These are phyloP conservation scores for Penicillium sp. DNA, from an alignment of 2,329 filamentous ascomycete species.

Conservation along the genomic window DNA sequence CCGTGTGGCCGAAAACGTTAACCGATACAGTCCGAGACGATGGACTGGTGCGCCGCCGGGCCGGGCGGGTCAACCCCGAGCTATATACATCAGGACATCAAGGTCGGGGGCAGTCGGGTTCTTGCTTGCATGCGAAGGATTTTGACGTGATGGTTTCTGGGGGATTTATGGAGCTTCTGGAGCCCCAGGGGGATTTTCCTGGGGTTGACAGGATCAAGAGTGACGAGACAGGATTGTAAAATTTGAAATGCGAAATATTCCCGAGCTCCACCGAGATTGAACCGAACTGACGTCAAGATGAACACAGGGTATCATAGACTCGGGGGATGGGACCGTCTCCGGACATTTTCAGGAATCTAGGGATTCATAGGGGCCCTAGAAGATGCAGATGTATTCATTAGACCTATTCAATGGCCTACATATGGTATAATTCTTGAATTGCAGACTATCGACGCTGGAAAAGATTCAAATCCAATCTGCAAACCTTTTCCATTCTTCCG, in stretches of 20 bases:
- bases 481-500: slow-evolving; percentile 12
- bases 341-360: not conserved
- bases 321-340: not conserved
- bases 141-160: not conserved
- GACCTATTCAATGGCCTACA: not conserved
- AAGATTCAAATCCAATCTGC: not conserved
- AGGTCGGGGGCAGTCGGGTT: not conserved
- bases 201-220: not conserved
- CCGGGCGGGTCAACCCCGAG: slow-evolving; percentile 3
- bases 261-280: slow-evolving; percentile 20
- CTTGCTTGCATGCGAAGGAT: not conserved
- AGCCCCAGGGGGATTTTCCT: not conserved
- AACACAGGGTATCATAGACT: slow-evolving; percentile 2
- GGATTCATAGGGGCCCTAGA: not conserved
- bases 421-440: not conserved
- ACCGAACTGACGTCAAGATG: slow-evolving; percentile 28
- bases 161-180: not conserved
- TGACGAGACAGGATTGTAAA: not conserved
- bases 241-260: slow-evolving; percentile 5
- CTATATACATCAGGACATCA: not conserved
- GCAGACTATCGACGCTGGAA: not conserved
- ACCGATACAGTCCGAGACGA: slow-evolving; percentile 34
- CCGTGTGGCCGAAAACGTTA: slow-evolving; percentile 35
- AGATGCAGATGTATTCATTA: not conserved
- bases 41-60: slow-evolving; percentile 9